phyloP scores from a whole-genome alignment of 1,284 basidiomycete genomes.

The Hortiboletus rubellus region DNA sequence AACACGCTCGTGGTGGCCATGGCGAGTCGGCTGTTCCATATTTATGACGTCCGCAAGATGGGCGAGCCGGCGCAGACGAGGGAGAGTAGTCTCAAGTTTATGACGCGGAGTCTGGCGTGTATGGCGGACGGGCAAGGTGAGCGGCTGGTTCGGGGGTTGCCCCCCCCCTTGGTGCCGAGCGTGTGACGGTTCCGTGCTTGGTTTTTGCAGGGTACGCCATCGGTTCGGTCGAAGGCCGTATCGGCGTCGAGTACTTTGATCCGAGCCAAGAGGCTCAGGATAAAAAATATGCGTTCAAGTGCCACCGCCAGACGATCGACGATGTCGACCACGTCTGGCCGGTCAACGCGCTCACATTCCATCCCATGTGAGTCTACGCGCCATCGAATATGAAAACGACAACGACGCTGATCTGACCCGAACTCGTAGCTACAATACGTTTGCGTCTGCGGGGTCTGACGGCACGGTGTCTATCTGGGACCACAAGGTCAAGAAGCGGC shows the following conservation, averaged over 20 bases:
- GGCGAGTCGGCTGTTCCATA: conserved; percentile 85
- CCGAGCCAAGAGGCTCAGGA: conserved; percentile 73
- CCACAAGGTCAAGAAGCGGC: conserved; percentile 92
- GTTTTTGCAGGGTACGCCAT: conserved; percentile 78
- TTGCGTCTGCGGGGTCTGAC: conserved; percentile 93
- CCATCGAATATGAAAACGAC: neutral
- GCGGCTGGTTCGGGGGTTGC: neutral
- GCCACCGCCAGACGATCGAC: conserved; percentile 87
- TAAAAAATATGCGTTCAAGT: conserved; percentile 98
- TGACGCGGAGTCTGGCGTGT: conserved; percentile 88
- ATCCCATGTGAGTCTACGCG: conserved; percentile 64
- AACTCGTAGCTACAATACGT: conserved; percentile 78
- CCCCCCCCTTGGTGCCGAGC: neutral
- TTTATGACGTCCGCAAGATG: conserved; percentile 83
- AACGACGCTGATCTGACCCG: neutral
- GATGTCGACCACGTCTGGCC: conserved; percentile 99
- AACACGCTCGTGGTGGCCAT: conserved; percentile 85
- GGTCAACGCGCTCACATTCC: conserved; percentile 93
- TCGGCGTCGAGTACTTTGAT: conserved; percentile 98
- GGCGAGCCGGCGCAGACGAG: conserved; percentile 70
- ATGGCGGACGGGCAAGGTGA: conserved; percentile 91
- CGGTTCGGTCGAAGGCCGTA: conserved; percentile 92
- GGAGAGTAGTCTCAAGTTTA: conserved; percentile 94
- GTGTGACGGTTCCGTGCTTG: neutral
- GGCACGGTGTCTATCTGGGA: conserved; percentile 95